Percentiles rank a stretch among this genome's conserved stretches.
These are phyloP conservation scores for Sugiyamaella americana DNA, from an alignment of 805 yeast genomes.

Conservation along the genomic window DNA sequence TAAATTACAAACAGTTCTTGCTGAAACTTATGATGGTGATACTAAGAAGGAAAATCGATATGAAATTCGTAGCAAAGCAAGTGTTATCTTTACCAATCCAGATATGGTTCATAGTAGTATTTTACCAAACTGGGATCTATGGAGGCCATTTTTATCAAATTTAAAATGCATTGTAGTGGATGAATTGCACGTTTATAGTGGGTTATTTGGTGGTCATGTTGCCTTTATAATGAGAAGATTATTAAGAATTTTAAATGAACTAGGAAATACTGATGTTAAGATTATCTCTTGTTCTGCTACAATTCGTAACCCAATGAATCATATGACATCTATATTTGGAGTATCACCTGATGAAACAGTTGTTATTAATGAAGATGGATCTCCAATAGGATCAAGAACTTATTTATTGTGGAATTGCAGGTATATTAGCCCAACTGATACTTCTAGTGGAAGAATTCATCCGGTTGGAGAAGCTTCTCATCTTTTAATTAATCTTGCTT, in stretches of 20 bases:
- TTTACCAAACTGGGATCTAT: constrained; percentile 66
- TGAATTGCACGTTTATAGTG: constrained; percentile 76
- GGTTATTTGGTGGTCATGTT: constrained; percentile 90
- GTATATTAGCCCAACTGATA: constrained; percentile 50
- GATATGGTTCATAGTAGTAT: constrained; percentile 86
- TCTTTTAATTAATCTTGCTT: constrained; percentile 58
- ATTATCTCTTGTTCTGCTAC: constrained; percentile 96
- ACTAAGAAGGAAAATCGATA: constrained; percentile 56
- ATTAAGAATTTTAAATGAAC: constrained; percentile 51
- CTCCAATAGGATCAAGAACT: constrained; percentile 76
- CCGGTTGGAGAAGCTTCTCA: constrained; percentile 73
- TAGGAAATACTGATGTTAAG: constrained; percentile 49
- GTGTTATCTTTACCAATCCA: constrained; percentile 88
- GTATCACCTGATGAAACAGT: constrained; percentile 38
- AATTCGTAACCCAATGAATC: constrained; percentile 61
- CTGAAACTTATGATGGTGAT: constrained; percentile 92
- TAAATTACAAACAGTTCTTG: constrained; percentile 39
- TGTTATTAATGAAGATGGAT: constrained; percentile 74
- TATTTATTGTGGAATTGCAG: constrained; percentile 86
- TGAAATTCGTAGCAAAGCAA: constrained; percentile 54
- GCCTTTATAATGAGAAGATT: constrained; percentile 77
- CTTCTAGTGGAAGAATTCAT: constrained; percentile 55
- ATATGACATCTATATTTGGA: constrained; percentile 73
- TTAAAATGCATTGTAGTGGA: constrained; percentile 73
- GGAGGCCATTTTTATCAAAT: constrained; percentile 63